phyloP scores from a whole-genome alignment of 148 eudicot species.

The Diospyros kaki region DNA sequence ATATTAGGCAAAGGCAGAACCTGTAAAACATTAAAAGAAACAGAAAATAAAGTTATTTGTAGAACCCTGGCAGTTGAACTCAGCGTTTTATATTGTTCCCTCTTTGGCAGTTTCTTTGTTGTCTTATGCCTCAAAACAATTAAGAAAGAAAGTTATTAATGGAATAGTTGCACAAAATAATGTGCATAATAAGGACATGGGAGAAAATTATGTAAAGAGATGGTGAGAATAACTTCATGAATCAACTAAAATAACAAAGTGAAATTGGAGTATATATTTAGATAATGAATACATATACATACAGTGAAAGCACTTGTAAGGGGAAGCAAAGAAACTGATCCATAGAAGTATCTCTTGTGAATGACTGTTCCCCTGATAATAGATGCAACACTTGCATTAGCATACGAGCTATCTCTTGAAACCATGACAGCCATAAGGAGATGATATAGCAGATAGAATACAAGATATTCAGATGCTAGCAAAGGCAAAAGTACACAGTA shows the following conservation, averaged over 20 bases:
- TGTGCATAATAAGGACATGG: not conserved
- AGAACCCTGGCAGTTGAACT: too few relatives aligned
- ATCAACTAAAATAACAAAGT: not conserved
- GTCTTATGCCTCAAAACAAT: too few relatives aligned
- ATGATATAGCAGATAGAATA: not conserved
- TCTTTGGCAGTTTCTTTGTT: too few relatives aligned
- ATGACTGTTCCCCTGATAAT: conserved; percentile 63
- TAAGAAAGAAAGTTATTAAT: too few relatives aligned
- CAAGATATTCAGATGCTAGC: not conserved
- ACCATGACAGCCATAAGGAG: not conserved
- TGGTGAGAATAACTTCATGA: not conserved
- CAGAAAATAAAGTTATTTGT: not conserved
- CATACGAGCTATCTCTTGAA: not conserved
- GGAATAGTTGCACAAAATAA: not conserved
- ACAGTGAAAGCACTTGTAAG: conserved; percentile 63
- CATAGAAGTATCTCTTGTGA: conserved; percentile 88
- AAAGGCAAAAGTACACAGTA: not conserved
- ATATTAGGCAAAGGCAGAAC: conserved; percentile 95
- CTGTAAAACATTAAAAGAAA: conserved; percentile 28
- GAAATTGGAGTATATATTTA: not conserved
- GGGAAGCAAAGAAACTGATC: conserved; percentile 86
- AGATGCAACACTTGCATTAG: conserved; percentile 8
- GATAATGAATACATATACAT: conserved; percentile 18
- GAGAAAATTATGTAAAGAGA: not conserved
- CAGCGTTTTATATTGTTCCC: too few relatives aligned